Evolutionary conservation across 768 basidiomycete genomes (phyloP).

Genomic region (Mrakia blollopis): DNA sequence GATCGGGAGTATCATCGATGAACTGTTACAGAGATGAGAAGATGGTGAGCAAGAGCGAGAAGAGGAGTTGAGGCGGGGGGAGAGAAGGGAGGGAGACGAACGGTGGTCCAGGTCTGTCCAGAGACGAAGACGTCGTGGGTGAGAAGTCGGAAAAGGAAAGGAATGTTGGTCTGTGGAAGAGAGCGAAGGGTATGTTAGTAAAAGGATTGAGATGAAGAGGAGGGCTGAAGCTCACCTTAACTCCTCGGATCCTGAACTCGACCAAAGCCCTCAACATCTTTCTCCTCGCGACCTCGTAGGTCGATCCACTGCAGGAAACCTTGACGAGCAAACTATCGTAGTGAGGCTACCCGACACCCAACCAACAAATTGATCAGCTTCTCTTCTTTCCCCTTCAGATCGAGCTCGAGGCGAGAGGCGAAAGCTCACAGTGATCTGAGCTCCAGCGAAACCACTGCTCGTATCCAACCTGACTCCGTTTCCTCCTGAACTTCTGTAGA

Average conservation of each 20-base stretch:
- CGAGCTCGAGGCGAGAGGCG: too few relatives aligned
- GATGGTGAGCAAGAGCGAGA: not conserved
- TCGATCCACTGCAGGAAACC: constrained; percentile 89
- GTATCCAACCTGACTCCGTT: constrained; percentile 97
- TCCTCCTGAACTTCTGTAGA: constrained; percentile 96
- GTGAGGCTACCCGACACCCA: constrained; percentile 55
- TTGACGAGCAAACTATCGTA: constrained; percentile 98
- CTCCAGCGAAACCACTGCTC: constrained; percentile 94
- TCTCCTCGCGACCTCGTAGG: constrained; percentile 94
- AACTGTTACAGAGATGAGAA: constrained; percentile 48
- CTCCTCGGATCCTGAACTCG: constrained; percentile 98
- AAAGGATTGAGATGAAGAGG: not conserved
- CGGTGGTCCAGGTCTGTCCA: constrained; percentile 96
- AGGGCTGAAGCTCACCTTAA: constrained; percentile 59
- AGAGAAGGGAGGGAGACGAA: not conserved
- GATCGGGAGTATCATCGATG: constrained; percentile 98
- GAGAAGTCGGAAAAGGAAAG: constrained; percentile 95
- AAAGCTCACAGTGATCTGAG: constrained; percentile 85
- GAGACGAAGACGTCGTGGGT: constrained; percentile 94
- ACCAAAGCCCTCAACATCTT: constrained; percentile 99
- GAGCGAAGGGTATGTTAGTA: not conserved
- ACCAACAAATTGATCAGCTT: too few relatives aligned
- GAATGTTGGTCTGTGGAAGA: constrained; percentile 79
- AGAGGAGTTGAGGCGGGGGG: not conserved
- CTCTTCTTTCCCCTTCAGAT: too few relatives aligned